Evolutionary conservation across 805 yeast species (phyloP), one percentile per base, ranked within the genome.

Genomic region (Dipodascus albidus): DNA sequence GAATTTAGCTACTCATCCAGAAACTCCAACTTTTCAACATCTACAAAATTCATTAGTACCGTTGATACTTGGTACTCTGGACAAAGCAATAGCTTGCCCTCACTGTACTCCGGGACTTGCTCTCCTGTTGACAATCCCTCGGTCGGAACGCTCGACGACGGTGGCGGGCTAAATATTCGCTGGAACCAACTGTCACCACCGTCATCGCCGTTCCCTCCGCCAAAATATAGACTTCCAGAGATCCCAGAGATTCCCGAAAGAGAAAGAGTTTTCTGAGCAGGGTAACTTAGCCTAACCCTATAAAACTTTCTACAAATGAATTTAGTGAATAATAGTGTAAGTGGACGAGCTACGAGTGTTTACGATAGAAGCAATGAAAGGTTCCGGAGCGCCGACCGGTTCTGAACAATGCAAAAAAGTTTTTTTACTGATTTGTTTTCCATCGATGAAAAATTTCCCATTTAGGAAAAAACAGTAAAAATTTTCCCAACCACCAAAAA

Each of bases 401-500:
- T n/a, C n/a, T n/a, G n/a, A n/a, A n/a, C n/a, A n/a, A n/a, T n/a
- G n/a, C n/a, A n/a, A n/a, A n/a, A n/a, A n/a, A n/a, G n/a, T n/a
- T n/a, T n/a, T n/a, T n/a, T n/a, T n/a, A n/a, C n/a, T n/a, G 11
- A 27, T 6, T 6, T 6, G 33, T 27, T 27, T 27, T 38, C 44
- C 44, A 14, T 17, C 44, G n/a, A 17, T 17, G 17, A 38, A 38
- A 38, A 38, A 38, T 38, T 38, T n/a, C 44, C 17, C 6, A 3
- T 17, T n/a, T n/a, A n/a, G n/a, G n/a, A n/a, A 17, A 38, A 4
- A 17, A 14, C 4, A 17, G n/a, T n/a, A 38, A 38, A n/a, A n/a
- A n/a, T 38, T 38, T 38, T 38, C 44, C 44, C 49, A 47, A 23
- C 49, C 27, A 47, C 49, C 27, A 47, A 22, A 17, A 47, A 23